Evolutionary conservation across 352 stramenopile species (phyloP), one percentile per base, ranked within the genome.

Genomic region (Phytophthora rubi): DNA sequence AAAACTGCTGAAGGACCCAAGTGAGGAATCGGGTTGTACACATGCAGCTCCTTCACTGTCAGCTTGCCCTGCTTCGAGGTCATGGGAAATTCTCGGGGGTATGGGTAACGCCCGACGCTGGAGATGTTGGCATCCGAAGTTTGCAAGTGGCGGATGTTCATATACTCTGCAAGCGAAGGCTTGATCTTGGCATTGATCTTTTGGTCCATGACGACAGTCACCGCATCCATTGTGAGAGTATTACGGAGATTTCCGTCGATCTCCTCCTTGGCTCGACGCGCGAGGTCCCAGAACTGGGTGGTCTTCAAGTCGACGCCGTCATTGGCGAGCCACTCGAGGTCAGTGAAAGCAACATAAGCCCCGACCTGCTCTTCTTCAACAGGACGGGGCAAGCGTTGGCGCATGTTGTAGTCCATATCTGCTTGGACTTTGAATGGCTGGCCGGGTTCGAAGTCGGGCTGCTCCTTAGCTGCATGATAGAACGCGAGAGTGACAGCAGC

Each of bases 321-420:
- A 0, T 23, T 51, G 26, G 28, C 48, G 7, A 77, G 51, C 26
- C 37, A 32, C 3, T 52, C 45, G 3, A 77, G 13, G 9, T 53
- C 42, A n/a, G 44, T 53, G 16, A 66, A 54, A 2, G 60, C 68
- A 13, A 73, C 68, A 54, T 71, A 81, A 32, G 52, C 54, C 26
- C 76, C 76, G 13, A 83, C 59, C 8, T 65, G 49, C 12, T 68
- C 59, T 9, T 53, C 32, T 15, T 65, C 39, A 18, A 68, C 54
- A 0, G 70, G 59, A n/a, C 59, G 42, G 1, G 67, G 59, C 16
- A 81, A 52, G 42, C 70, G 76, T 15, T 66, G 45, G n/a, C 76
- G 76, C 76, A 83, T 81, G 65, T 83, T 76, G 49, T 76, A 74
- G 53, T 73, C 63, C 60, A 75, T 47, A 30, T 75, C 51, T 49